A percentile compares a stretch with the other conserved stretches of the same genome.
Evolutionary conservation across 345 rosid genomes (phyloP).

Genomic region (Salix udensis): DNA sequence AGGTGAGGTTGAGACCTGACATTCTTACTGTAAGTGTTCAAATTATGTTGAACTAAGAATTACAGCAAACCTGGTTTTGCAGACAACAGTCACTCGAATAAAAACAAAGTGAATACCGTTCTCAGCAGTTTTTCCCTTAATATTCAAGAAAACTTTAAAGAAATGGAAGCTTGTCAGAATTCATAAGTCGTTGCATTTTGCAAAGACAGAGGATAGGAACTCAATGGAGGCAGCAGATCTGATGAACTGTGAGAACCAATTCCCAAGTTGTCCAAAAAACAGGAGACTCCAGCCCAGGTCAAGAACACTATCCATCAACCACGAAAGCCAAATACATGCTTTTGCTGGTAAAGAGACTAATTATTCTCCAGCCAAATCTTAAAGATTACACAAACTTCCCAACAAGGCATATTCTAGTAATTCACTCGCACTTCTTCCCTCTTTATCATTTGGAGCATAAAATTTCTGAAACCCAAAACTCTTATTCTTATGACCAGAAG

Average conservation of each 20-base stretch:
- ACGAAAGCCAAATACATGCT: conserved; percentile 4
- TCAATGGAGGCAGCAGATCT: conserved; percentile 10
- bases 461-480: background rate
- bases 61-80: conserved; percentile 32
- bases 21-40: conserved; percentile 29
- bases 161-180: conserved; percentile 19
- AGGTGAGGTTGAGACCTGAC: conserved; percentile 7
- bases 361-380: conserved; percentile 11
- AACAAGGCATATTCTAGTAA: background rate
- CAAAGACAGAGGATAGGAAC: conserved; percentile 8
- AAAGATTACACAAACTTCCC: background rate
- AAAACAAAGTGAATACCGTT: conserved; percentile 4
- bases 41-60: conserved; percentile 25
- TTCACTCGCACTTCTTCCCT: background rate
- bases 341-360: background rate
- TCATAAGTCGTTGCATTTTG: background rate
- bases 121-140: conserved; percentile 15
- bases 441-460: conserved; percentile 6
- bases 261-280: conserved; percentile 7
- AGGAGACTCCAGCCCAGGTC: background rate
- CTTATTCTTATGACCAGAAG: background rate
- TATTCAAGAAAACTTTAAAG: conserved; percentile 7
- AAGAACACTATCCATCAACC: conserved; percentile 5
- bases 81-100: conserved; percentile 19
- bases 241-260: background rate